Evolutionary conservation across 2,329 filamentous ascomycete species (phyloP).

Genomic region (Venturia effusa): DNA sequence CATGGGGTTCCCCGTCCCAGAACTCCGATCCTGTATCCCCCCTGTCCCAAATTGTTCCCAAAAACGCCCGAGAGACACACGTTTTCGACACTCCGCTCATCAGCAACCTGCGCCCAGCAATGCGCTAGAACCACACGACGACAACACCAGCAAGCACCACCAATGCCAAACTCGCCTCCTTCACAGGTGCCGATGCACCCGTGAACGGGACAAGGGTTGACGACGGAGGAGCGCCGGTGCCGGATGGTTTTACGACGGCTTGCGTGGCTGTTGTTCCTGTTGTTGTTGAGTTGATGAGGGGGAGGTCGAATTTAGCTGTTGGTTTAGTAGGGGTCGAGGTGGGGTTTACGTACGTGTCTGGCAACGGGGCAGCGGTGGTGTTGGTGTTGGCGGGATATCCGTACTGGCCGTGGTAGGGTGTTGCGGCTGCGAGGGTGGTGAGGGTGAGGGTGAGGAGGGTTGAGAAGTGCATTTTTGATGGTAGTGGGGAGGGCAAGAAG

Average conservation of each 20-base stretch:
- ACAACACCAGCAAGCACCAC: not conserved
- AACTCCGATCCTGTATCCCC: too few relatives aligned
- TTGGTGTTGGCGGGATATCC: not conserved
- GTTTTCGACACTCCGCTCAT: not conserved
- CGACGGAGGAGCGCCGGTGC: not conserved
- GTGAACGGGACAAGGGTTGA: not conserved
- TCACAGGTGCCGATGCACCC: not conserved
- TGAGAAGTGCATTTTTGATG: not conserved
- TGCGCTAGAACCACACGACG: not conserved
- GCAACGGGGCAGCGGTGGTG: not conserved
- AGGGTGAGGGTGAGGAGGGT: not conserved
- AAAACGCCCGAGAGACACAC: not conserved
- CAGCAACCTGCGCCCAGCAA: not conserved
- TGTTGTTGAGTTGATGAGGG: not conserved
- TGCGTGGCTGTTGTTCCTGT: not conserved
- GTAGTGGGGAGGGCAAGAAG: not conserved
- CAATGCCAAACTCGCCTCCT: not conserved
- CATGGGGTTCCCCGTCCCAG: not conserved
- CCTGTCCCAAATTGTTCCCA: not conserved
- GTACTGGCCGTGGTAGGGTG: conserved; percentile 3
- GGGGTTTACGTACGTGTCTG: not conserved
- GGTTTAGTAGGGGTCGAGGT: not conserved
- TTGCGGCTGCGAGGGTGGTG: not conserved
- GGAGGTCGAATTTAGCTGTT: not conserved
- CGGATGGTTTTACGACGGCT: not conserved